Evolutionary conservation across 495 filamentous ascomycete genomes (phyloP), one percentile per base, ranked within the genome.

Genomic region (Hapsidospora chrysogenum): DNA sequence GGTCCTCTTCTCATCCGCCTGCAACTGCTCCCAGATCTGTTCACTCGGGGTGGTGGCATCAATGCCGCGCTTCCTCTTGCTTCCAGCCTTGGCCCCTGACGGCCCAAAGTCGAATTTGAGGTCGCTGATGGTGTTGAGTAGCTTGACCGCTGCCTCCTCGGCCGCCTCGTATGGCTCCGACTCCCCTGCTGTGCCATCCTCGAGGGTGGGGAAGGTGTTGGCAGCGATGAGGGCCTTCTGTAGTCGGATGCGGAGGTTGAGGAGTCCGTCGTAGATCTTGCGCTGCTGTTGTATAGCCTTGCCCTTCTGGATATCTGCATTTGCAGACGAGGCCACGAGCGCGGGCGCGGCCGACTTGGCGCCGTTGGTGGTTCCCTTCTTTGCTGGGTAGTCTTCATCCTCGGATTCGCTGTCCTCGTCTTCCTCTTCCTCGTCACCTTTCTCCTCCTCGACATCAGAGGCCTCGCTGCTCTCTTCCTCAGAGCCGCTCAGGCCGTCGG

Each of bases 221-320:
- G 76, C 68, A 2, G 80, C 76, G 11, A 84, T 68, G 11, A 97
- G 57, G 3, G 80, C 80, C 52, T 95, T 94, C 46, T 97, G 89
- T 6, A 97, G 58, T 38, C 82, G 78, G 46, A 97, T 92, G 5
- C 89, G 74, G 15, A 78, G 68, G 54, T 89, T 85, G 14, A 97
- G 67, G 2, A 96, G 69, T 2, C 77, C 66, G 42, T 96, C 86
- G 49, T 94, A 96, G 9, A 75, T 76, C 33, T 72, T 73, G 35
- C 83, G 70, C 53, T 97, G 89, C 33, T 70, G 58, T 44, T 81
- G 84, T 20, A 96, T 79, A 2, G 87, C 86, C 39, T 61, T 61
- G 16, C 89, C 89, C 60, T 96, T 96, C 9, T 72, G 68, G 2
- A 78, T 69, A 53, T 97, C 89, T 31, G 69, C 70, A 49, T 78